Conservation (phyloP, 208 protist species). For the Lotmaria passim region DNA sequence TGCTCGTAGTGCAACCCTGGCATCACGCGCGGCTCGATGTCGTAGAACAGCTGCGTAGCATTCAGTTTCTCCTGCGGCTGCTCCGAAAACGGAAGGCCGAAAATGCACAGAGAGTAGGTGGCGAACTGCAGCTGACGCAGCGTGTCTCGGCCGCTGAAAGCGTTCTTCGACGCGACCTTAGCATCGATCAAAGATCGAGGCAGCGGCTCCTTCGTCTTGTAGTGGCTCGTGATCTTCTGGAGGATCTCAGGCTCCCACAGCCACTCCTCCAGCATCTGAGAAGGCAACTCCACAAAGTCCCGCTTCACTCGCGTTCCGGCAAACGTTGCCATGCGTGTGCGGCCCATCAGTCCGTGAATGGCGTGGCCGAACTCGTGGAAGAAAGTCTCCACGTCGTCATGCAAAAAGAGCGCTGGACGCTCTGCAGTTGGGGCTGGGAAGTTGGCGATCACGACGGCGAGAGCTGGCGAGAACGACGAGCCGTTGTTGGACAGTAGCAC, state of each 20-base stretch:
- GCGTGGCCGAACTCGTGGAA: constrained; percentile 93
- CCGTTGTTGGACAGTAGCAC: constrained; percentile 51
- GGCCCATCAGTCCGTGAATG: constrained; percentile 83
- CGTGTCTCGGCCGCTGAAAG: constrained; percentile 68
- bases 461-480: constrained; percentile 71
- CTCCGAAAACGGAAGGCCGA: constrained; percentile 67
- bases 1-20: constrained; percentile 63
- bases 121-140: constrained; percentile 85
- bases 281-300: constrained; percentile 92
- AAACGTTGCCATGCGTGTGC: constrained; percentile 77
- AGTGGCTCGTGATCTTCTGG: constrained; percentile 78
- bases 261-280: constrained; percentile 92
- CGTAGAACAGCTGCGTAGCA: constrained; percentile 63
- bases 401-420: constrained; percentile 76
- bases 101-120: constrained; percentile 79
- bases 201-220: constrained; percentile 78
- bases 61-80: constrained; percentile 52
- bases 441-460: constrained; percentile 83
- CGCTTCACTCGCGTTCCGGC: constrained; percentile 79
- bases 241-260: constrained; percentile 87
- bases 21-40: constrained; percentile 56
- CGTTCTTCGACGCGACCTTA: constrained; percentile 80
- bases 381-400: constrained; percentile 87
- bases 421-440: constrained; percentile 72
- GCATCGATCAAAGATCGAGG: constrained; percentile 72